These are phyloP conservation scores for Ogataea nitratoaversa DNA, from an alignment of 805 yeast genomes.

Conservation along the genomic window DNA sequence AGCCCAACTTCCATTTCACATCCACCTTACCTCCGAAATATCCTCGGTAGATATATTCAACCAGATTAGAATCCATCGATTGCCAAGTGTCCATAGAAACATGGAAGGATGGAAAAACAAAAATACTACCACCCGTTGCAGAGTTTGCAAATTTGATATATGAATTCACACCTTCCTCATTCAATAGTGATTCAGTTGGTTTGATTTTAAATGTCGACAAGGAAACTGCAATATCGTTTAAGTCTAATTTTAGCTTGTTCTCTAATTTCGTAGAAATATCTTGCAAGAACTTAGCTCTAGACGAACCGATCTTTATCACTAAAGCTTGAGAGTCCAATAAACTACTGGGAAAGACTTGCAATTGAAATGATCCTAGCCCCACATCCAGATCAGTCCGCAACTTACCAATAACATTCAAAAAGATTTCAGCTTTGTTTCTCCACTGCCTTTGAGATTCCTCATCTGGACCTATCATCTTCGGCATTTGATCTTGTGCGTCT, in stretches of 20 bases:
- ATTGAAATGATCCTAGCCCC: slow-evolving; percentile 46
- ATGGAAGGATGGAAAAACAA: slow-evolving; percentile 71
- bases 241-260: slow-evolving; percentile 54
- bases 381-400: slow-evolving; percentile 69
- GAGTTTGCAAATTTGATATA: slow-evolving; percentile 52
- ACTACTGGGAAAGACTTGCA: slow-evolving; percentile 80
- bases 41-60: slow-evolving; percentile 67
- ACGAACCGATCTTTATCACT: slow-evolving; percentile 51
- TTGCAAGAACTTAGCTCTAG: slow-evolving; percentile 51
- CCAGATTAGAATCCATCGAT: slow-evolving; percentile 41
- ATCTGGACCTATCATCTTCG: neutral
- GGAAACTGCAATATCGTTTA: slow-evolving; percentile 63
- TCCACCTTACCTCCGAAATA: slow-evolving; percentile 87
- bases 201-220: slow-evolving; percentile 55
- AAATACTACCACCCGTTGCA: slow-evolving; percentile 76
- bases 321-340: slow-evolving; percentile 74
- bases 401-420: slow-evolving; percentile 31
- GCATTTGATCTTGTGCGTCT: neutral
- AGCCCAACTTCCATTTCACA: slow-evolving; percentile 90
- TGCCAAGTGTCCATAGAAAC: slow-evolving; percentile 78
- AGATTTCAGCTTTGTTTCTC: slow-evolving; percentile 11
- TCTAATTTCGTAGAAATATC: slow-evolving; percentile 42
- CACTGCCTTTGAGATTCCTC: neutral
- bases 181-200: slow-evolving; percentile 41
- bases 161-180: slow-evolving; percentile 43